Evolutionary conservation across 345 rosid species (phyloP), one percentile per base, ranked within the genome.

Genomic region (Cardamine occulta): DNA sequence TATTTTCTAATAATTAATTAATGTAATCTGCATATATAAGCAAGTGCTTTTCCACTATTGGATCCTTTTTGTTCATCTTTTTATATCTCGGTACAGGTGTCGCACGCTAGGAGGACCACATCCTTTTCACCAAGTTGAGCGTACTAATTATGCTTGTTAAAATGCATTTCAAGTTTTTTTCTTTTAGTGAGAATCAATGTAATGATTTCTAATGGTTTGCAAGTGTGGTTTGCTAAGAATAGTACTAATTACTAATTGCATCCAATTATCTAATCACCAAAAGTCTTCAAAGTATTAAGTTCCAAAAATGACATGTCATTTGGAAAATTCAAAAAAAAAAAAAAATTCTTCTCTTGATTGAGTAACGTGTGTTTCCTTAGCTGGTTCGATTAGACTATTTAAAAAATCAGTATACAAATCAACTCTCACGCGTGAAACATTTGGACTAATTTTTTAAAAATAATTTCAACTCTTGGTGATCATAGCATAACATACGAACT

Each of bases 21-120:
- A 40, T 49, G 48, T 37, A 49, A 72, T 53, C 9, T 23, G 37
- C 42, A 53, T 49, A 53, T 49, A 14, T 21, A 14, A 76, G 34
- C 75, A 62, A 64, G 80, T 77, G 62, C 40, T 47, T 26, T 65
- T 18, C 39, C 73, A 77, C 73, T 65, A 57, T 65, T 72, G 63
- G 76, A 49, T 78, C 73, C 62, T 48, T 71, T 64, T 56, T n/a
- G 21, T 64, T 63, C 42, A n/a, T 47, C 49, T 44, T 70, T 55
- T 37, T 32, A 47, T 55, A 77, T 71, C 76, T 78, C 26, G 81
- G 47, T 1, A 49, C 81, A 78, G 68, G 81, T 78, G 81, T 78
- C 77, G 77, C 81, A 78, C 76, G 81, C 81, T 66, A n/a, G 49
- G 24, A 55, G 80, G 80, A 76, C 80, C 80, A 76, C 80, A 54